Evolutionary conservation across 768 basidiomycete genomes (phyloP).

Genomic region (Suillus cothurnatus): DNA sequence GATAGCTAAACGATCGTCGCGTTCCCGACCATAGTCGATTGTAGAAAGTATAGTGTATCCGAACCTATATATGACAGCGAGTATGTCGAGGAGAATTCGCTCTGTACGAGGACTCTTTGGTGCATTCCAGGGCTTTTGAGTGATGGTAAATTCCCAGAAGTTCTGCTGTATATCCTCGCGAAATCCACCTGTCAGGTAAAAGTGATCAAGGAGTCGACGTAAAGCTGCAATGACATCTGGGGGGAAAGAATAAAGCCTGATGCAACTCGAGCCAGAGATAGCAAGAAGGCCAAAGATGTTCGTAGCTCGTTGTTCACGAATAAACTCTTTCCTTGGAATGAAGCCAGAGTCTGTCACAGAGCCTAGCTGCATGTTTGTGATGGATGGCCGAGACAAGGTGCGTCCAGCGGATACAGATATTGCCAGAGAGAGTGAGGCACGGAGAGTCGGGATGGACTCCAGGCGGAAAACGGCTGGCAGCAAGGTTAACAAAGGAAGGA

Average conservation of each 20-base stretch:
- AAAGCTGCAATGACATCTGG: constrained; percentile 52
- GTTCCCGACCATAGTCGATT: constrained; percentile 77
- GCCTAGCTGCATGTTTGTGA: constrained; percentile 34
- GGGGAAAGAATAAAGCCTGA: constrained; percentile 74
- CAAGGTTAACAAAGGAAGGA: constrained; percentile 9
- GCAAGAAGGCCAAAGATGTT: constrained; percentile 72
- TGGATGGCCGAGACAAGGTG: constrained; percentile 26
- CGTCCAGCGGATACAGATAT: constrained; percentile 28
- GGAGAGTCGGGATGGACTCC: constrained; percentile 33
- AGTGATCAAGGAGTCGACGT: constrained; percentile 55
- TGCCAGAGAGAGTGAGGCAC: constrained; percentile 19
- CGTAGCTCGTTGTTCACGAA: constrained; percentile 53
- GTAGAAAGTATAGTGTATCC: constrained; percentile 67
- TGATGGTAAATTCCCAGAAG: constrained; percentile 66
- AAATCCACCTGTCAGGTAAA: constrained; percentile 43
- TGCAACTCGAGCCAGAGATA: constrained; percentile 61
- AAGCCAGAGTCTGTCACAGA: constrained; percentile 51
- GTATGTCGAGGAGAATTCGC: constrained; percentile 67
- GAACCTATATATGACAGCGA: constrained; percentile 61
- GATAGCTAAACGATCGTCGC: constrained; percentile 70
- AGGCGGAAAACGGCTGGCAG: constrained; percentile 42
- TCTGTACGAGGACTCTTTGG: constrained; percentile 68
- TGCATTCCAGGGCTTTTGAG: constrained; percentile 73
- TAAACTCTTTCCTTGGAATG: constrained; percentile 72
- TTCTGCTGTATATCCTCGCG: constrained; percentile 60